Conservation (phyloP, 2,329 filamentous ascomycete genomes). For the Nannizziopsis barbatae region DNA sequence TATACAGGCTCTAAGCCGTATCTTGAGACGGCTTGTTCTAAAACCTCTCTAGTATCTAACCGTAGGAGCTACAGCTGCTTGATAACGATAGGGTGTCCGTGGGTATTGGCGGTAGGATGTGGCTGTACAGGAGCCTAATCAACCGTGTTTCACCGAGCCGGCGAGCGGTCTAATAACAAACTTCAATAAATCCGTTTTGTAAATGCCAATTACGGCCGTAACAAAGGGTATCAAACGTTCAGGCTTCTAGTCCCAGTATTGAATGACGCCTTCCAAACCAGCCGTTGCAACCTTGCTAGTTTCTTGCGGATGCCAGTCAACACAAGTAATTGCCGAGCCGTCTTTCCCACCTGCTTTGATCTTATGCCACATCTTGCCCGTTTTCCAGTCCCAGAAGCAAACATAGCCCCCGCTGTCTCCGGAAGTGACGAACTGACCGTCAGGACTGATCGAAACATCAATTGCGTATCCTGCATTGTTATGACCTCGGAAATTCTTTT, state of each 20-base stretch:
- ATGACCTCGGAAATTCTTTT: constrained; percentile 92
- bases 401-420: constrained; percentile 83
- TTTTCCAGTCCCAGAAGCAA: constrained; percentile 99
- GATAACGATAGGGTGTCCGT: no score
- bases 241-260: constrained; percentile 70
- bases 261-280: constrained; percentile 76
- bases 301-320: constrained; percentile 96
- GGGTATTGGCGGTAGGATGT: no score
- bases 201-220: neutral
- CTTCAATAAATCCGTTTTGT: no score
- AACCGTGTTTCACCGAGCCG: no score
- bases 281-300: constrained; percentile 87
- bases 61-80: no score
- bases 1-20: no score
- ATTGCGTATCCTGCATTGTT: constrained; percentile 92
- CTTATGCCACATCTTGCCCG: constrained; percentile 98
- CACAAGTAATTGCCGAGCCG: constrained; percentile 69
- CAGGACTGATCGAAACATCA: constrained; percentile 75
- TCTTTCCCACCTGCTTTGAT: constrained; percentile 58
- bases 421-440: constrained; percentile 79
- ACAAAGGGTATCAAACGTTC: neutral
- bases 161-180: no score
- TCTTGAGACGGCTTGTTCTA: no score
- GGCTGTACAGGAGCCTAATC: no score
- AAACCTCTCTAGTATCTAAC: no score